Evolutionary conservation across 805 yeast species (phyloP).

Genomic region (Suhomyces sp.): DNA sequence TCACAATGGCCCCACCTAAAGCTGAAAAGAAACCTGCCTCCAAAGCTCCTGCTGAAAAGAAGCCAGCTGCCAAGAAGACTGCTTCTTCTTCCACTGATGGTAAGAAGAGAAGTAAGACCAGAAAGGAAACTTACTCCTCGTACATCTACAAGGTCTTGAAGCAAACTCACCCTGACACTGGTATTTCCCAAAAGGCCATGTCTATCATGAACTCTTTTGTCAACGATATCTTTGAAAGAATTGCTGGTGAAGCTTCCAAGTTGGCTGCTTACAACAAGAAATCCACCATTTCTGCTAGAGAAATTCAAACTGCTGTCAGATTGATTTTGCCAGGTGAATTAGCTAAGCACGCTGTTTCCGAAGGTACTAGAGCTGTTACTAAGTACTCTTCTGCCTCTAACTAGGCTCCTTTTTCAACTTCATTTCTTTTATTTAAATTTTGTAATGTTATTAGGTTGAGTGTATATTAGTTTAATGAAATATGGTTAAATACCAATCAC

Average conservation of each 20-base stretch:
- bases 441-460: slow-evolving; percentile 15
- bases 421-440: slow-evolving; percentile 8
- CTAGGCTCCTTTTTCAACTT: slow-evolving; percentile 16
- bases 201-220: slow-evolving; percentile 98
- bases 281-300: slow-evolving; percentile 97
- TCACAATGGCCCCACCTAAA: slow-evolving; percentile 29
- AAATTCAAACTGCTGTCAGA: slow-evolving; percentile 98
- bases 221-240: slow-evolving; percentile 96
- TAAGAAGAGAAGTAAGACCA: slow-evolving; percentile 91
- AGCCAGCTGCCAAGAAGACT: slow-evolving; percentile 88
- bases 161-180: slow-evolving; percentile 99
- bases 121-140: slow-evolving; percentile 98
- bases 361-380: slow-evolving; percentile 98
- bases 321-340: slow-evolving; percentile 97
- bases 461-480: slow-evolving; percentile 15
- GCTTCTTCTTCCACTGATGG: slow-evolving; percentile 71
- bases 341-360: slow-evolving; percentile 97
- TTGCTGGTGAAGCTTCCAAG: slow-evolving; percentile 96
- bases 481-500: slow-evolving; percentile 1
- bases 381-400: slow-evolving; percentile 76
- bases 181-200: slow-evolving; percentile 98
- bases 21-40: slow-evolving; percentile 83
- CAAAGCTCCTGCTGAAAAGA: slow-evolving; percentile 96
- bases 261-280: slow-evolving; percentile 98
- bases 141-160: slow-evolving; percentile 97